Evolutionary conservation across 108 stramenopile species (phyloP).

Genomic region (Chaetoceros muelleri): DNA sequence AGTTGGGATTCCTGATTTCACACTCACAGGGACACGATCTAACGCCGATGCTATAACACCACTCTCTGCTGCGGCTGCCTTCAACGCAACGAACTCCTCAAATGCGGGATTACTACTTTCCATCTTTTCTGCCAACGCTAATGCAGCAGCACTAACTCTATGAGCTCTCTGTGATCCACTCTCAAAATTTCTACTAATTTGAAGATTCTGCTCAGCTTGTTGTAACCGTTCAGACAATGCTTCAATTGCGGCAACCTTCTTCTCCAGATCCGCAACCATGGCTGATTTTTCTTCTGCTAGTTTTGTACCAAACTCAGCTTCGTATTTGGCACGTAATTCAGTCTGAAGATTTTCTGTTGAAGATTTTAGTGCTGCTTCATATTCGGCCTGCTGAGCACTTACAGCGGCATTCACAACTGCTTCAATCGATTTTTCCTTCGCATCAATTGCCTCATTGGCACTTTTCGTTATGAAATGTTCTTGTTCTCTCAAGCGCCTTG

Average conservation of each 20-base stretch:
- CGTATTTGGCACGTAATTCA: constrained; percentile 33
- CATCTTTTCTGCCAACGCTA: constrained; percentile 57
- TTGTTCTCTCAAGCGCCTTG: constrained; percentile 42
- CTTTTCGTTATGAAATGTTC: constrained; percentile 36
- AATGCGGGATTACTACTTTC: constrained; percentile 45
- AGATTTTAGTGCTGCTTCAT: constrained; percentile 16
- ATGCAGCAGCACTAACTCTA: constrained; percentile 60
- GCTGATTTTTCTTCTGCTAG: constrained; percentile 29
- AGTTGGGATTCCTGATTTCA: constrained; percentile 47
- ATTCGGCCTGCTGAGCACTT: constrained; percentile 34
- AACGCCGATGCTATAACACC: constrained; percentile 49
- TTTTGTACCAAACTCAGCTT: constrained; percentile 28
- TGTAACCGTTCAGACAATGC: constrained; percentile 36
- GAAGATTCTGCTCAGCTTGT: constrained; percentile 41
- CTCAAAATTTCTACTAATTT: constrained; percentile 38
- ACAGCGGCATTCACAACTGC: constrained; percentile 39
- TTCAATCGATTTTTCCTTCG: constrained; percentile 55
- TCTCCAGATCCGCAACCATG: constrained; percentile 37
- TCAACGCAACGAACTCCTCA: constrained; percentile 48
- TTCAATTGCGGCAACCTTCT: constrained; percentile 33
- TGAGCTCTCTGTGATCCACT: constrained; percentile 55
- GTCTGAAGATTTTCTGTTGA: constrained; percentile 23
- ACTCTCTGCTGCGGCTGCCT: constrained; percentile 40
- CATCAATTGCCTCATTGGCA: constrained; percentile 39
- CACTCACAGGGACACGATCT: constrained; percentile 32